phyloP scores from a whole-genome alignment of 805 yeast species.

The Saccharomycopsis malanga region DNA sequence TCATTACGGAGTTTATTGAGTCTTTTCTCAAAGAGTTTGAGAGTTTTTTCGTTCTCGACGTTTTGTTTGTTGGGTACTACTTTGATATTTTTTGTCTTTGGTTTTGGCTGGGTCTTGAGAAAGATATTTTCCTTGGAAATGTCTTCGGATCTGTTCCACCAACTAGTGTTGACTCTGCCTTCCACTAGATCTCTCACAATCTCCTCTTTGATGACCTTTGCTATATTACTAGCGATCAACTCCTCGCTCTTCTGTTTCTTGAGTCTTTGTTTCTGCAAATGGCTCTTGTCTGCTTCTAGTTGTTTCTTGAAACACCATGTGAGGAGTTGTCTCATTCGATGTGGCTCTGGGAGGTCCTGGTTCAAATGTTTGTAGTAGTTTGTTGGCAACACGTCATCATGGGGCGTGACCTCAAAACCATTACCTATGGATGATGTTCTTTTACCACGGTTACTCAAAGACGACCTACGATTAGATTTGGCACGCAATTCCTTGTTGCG shows the following conservation, averaged over 20 bases:
- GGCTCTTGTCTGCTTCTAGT: constrained; percentile 27
- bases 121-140: constrained; percentile 27
- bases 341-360: constrained; percentile 59
- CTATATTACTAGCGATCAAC: constrained; percentile 41
- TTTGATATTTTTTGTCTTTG: constrained; percentile 23
- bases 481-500: constrained; percentile 23
- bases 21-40: constrained; percentile 40
- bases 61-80: constrained; percentile 57
- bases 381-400: constrained; percentile 45
- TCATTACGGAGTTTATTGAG: constrained; percentile 40
- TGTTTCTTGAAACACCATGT: constrained; percentile 60
- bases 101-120: constrained; percentile 22
- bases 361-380: constrained; percentile 61
- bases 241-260: constrained; percentile 26
- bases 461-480: constrained; percentile 38
- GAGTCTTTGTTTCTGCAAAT: constrained; percentile 25
- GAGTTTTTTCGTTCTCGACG: constrained; percentile 40
- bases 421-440: constrained; percentile 69
- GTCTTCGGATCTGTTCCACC: constrained; percentile 46
- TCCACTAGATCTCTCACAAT: constrained; percentile 49
- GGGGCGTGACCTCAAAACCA: constrained; percentile 64
- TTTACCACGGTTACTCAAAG: constrained; percentile 57
- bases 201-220: constrained; percentile 60
- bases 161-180: constrained; percentile 56
- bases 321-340: constrained; percentile 60